Conservation (phyloP, 2,329 filamentous ascomycete genomes). For the Furcasterigmium sp. region DNA sequence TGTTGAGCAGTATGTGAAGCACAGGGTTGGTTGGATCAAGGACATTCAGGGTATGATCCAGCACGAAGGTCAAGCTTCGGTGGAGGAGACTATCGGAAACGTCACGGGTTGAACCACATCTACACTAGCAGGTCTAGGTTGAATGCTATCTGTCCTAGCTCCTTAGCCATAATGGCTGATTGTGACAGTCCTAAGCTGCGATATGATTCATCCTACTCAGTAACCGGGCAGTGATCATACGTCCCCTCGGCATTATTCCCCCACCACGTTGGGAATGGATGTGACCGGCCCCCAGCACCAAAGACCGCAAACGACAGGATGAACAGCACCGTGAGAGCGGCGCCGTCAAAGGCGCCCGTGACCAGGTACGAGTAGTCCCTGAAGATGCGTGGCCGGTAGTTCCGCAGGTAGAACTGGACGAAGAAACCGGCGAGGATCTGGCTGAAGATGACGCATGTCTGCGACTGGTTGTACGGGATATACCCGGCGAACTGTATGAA, state of each 20-base stretch:
- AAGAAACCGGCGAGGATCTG: constrained; percentile 40
- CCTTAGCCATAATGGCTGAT: too few species aligned
- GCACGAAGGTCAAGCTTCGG: constrained; percentile 13
- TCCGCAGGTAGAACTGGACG: constrained; percentile 46
- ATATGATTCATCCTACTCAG: constrained; percentile 25
- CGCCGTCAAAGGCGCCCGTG: constrained; percentile 48
- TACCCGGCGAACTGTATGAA: constrained; percentile 50
- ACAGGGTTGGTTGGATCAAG: constrained; percentile 44
- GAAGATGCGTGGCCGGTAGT: constrained; percentile 46
- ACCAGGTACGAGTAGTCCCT: constrained; percentile 49
- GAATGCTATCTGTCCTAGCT: too few species aligned
- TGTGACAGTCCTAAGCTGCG: too few species aligned
- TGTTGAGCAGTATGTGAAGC: constrained; percentile 46
- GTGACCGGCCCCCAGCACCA: constrained; percentile 37
- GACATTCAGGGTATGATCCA: constrained; percentile 1
- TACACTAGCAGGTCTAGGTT: too few species aligned
- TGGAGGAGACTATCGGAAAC: not conserved
- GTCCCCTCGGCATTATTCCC: constrained; percentile 44
- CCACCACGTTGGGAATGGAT: constrained; percentile 48
- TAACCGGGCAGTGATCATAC: constrained; percentile 40
- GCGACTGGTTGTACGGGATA: constrained; percentile 48
- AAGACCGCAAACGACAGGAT: constrained; percentile 52
- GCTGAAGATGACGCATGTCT: constrained; percentile 49
- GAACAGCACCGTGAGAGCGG: constrained; percentile 40
- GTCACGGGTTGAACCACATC: too few species aligned